Conservation (phyloP, 345 rosid genomes). For the Angophora floribunda region DNA sequence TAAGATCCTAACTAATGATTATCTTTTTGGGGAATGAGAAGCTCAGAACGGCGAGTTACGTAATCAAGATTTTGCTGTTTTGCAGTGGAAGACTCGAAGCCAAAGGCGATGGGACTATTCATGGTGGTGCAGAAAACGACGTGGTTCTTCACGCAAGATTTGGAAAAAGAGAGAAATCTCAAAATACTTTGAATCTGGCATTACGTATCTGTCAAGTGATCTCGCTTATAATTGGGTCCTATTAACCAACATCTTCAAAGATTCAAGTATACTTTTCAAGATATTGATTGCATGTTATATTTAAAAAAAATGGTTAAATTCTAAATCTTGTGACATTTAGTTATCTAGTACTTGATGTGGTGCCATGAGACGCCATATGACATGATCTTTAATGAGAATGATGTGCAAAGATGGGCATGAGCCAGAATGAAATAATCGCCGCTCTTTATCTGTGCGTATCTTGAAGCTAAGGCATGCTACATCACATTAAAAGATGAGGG, state of each 20-base stretch:
- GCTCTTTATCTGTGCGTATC: no score
- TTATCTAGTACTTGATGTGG: not conserved
- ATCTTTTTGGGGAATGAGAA: not conserved
- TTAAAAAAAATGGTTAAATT: not conserved
- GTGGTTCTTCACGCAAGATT: not conserved
- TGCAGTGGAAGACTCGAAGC: not conserved
- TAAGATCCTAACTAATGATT: not conserved
- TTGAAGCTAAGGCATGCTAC: no score
- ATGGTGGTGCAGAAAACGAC: not conserved
- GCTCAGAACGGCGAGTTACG: not conserved
- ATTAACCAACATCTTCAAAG: not conserved
- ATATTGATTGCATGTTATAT: not conserved
- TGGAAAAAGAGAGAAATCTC: not conserved
- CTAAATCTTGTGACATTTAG: rapidly evolving
- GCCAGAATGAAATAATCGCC: not conserved
- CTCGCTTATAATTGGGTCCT: not conserved
- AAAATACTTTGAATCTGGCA: not conserved
- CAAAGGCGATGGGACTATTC: not conserved
- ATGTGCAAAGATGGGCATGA: not conserved
- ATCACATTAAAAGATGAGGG: not conserved
- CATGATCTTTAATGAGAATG: not conserved
- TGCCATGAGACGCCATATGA: not conserved
- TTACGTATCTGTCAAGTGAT: not conserved
- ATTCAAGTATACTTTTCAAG: not conserved
- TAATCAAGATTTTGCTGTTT: not conserved